Evolutionary conservation across 2,329 filamentous ascomycete genomes (phyloP).

Genomic region (Verticillium tricorpus): DNA sequence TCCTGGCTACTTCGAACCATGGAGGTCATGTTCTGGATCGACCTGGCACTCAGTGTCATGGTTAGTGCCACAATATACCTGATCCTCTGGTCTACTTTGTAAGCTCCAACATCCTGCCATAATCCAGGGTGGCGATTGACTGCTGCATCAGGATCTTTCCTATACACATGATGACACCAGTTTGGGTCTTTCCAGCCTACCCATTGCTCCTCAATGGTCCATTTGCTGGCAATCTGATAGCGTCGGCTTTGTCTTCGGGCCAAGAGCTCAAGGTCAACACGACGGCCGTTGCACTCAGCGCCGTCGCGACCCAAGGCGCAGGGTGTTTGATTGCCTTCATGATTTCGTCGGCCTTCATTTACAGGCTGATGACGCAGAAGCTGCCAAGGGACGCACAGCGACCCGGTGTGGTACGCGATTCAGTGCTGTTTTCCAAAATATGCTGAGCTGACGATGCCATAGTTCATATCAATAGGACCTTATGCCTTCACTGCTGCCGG

Average conservation of each 20-base stretch:
- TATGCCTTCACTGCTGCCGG: conserved; percentile 54
- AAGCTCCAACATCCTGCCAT: conserved; percentile 13
- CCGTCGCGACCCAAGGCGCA: conserved; percentile 47
- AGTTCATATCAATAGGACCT: conserved; percentile 79
- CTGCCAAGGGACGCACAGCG: conserved; percentile 70
- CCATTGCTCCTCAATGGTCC: conserved; percentile 73
- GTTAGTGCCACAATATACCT: conserved; percentile 70
- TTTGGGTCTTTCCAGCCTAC: conserved; percentile 86
- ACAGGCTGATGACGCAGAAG: conserved; percentile 84
- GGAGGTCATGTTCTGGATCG: conserved; percentile 70
- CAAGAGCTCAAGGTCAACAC: conserved; percentile 29
- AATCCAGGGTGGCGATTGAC: no score
- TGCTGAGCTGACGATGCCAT: background rate
- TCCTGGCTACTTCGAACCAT: conserved; percentile 58
- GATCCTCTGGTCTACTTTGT: conserved; percentile 62
- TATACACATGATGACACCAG: conserved; percentile 79
- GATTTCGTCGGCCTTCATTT: conserved; percentile 81
- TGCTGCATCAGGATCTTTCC: conserved; percentile 41
- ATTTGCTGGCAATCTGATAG: conserved; percentile 58
- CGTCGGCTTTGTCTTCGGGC: conserved; percentile 26
- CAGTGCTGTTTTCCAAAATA: background rate
- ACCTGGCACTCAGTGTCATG: conserved; percentile 61
- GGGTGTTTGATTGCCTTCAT: conserved; percentile 61
- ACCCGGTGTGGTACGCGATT: conserved; percentile 59
- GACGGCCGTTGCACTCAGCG: conserved; percentile 42